Evolutionary conservation across 2,329 filamentous ascomycete species (phyloP), one percentile per base, ranked within the genome.

Genomic region (Nothomitra cinnamomea): DNA sequence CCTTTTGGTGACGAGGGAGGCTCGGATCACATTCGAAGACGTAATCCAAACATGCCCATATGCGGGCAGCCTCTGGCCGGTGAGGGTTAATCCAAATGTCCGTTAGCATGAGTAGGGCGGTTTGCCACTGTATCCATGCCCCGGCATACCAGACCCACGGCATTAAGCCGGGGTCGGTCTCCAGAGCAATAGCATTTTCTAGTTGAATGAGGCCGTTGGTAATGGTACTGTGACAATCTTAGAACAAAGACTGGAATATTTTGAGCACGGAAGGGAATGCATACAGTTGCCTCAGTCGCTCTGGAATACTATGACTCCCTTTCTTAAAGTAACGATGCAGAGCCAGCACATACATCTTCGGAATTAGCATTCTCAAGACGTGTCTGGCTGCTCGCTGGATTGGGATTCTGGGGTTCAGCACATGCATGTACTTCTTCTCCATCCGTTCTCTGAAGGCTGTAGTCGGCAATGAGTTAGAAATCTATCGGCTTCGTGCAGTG

Each of bases 91-190:
- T 73, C 61, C 79, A 83, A 2, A 86, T 67, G 62, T 88, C 83
- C 21, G 78, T 75, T 5, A 85, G 71, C 21, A 89, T 69, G 1
- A 88, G 70, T 32, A 88, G 71, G 0, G 83, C 81, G 3, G 76
- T 74, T 61, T 87, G 84, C 63, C 82, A 86, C 62, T 87, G 83
- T 57, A 85, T 80, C 57, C 83, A 77, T 4, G 84, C 82, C 3
- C 83, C 82, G 12, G 70, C 61, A 59, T 87, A 87, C 85, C 85
- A 88, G 1, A 70, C 66, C 82, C 83, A 88, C 1, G 67, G 67
- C 1, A 67, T 64, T 38, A 86, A 59, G 1, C 70, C 68, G 1
- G 73, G 73, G 0, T 70, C 63, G 1, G 70, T 74, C 54, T 80
- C 77, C 10, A 81, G 66, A 7, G 67, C 67, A 49, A 80, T 74